A percentile compares a stretch with the other conserved stretches of the same genome.
Evolutionary conservation across 176 grass and related monocot genomes (phyloP).

Genomic region (Sorghum bicolor): Sorghum_bicolor_NCBIv3 NC_012873.2:2485501-2486000

Average conservation of each 20-base stretch:
- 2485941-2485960: not conserved
- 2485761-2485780: constrained; percentile 14
- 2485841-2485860: not conserved
- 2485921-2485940: not conserved
- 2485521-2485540: constrained; percentile 8
- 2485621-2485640: not conserved
- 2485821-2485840: not conserved
- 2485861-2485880: constrained; percentile 12
- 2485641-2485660: not conserved
- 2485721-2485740: not conserved
- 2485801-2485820: constrained; percentile 14
- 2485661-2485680: constrained; percentile 1
- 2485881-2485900: not conserved
- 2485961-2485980: constrained; percentile 24
- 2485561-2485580: constrained; percentile 8
- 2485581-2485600: not conserved
- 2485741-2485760: not conserved
- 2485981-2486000: not conserved
- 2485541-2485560: not conserved
- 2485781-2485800: constrained; percentile 22
- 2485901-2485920: not conserved
- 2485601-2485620: not conserved
- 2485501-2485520: not conserved
- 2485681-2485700: not conserved
- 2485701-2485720: constrained; percentile 8